Base-by-base conservation (phyloP, 306 rosid genomes). In the Coriaria nepalensis region DNA sequence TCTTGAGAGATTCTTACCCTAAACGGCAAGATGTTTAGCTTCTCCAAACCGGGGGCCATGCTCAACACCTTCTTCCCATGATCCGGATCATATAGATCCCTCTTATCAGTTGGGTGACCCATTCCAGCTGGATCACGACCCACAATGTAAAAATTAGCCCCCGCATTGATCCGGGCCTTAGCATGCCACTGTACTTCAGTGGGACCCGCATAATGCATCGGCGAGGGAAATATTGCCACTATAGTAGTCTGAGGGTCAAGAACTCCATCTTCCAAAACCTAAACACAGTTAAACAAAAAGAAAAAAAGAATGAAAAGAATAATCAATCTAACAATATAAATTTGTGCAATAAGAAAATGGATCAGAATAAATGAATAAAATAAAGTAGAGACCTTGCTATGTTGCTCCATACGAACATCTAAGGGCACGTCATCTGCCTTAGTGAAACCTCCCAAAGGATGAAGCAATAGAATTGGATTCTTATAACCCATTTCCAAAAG, bases 111-210 rank as follows among this genome's bases (percentile, higher is more conserved):
- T 50, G 97, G 97, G 72, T 90, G 97, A 47, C 93, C 80, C 95
- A 90, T 84, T 53, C 97, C 97, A 12, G 95, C 96, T 41, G 98
- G 98, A 61, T 90, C 98, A 40, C 96, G 92, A n/a, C 98, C 96
- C 47, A 90, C 98, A 13, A 90, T 90, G 52, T 90, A 90, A 68
- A 90, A 90, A 73, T 85, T 90, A 37, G 98, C 94, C 7, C 98
- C 98, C 13, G 95, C 98, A 45, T 90, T 85, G 62, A 90, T 79
- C 52, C 98, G 59, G 38, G 98, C 96, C 68, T 90, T 90, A 20
- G 96, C 98, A 57, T 85, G 98, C 98, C 98, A 90, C 58, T 90
- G 98, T 15, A 90, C 98, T 70, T 90, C 98, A 47, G 98, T 90
- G 58, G 98, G 98, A 15, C 98, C 94, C 0, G 96, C 98, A 57